Percentiles rank a stretch among this genome's conserved stretches.
These are phyloP conservation scores for Penstemon newberryi DNA, from an alignment of 257 asterid species.

Conservation along the genomic window DNA sequence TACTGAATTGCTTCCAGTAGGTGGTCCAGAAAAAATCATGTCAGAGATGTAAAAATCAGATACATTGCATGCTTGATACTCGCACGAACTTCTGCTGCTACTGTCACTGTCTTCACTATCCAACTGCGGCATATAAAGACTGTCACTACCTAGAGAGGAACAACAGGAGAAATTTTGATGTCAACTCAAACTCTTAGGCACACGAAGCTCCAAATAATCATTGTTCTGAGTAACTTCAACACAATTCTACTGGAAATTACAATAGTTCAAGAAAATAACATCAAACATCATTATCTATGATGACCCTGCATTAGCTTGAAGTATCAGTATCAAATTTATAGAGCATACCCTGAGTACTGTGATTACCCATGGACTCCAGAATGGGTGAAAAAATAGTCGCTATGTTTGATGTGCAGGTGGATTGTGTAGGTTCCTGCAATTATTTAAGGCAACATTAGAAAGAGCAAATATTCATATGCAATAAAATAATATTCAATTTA, in stretches of 20 bases:
- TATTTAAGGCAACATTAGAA: conserved; percentile 4
- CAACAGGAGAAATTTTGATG: neutral
- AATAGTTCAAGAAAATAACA: neutral
- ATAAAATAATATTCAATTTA: neutral
- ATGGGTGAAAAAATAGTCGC: conserved; percentile 55
- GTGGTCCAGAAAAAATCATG: conserved; percentile 68
- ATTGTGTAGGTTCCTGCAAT: conserved; percentile 42
- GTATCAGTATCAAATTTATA: neutral
- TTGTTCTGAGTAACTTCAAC: neutral
- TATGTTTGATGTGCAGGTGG: conserved; percentile 40
- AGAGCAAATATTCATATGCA: neutral
- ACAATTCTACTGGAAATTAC: neutral
- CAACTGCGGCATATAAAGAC: conserved; percentile 54
- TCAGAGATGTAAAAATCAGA: conserved; percentile 76
- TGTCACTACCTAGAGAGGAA: conserved; percentile 40
- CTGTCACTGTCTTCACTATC: conserved; percentile 79
- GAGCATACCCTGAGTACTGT: conserved; percentile 41
- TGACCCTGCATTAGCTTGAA: neutral
- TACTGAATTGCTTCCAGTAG: conserved; percentile 44
- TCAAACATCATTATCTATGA: neutral
- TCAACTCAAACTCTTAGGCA: neutral
- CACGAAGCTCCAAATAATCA: neutral
- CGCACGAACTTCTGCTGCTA: conserved; percentile 67
- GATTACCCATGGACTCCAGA: conserved; percentile 40
- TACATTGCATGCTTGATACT: conserved; percentile 54